phyloP scores from a whole-genome alignment of 73 alveolate species.

The Symbiodinium natans region DNA sequence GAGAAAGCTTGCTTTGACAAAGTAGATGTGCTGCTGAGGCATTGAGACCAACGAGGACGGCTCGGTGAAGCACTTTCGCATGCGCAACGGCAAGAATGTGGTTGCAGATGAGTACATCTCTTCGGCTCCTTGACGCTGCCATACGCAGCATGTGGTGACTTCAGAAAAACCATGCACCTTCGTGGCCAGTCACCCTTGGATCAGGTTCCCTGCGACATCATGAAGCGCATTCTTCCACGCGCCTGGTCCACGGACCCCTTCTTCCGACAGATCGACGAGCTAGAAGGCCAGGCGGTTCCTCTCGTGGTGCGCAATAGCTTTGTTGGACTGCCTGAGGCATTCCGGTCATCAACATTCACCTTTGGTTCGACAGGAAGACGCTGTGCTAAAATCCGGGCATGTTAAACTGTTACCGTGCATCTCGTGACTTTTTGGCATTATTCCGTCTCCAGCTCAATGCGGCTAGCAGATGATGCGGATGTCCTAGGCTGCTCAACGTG shows the following conservation, averaged over 20 bases:
- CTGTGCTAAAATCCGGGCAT: background rate
- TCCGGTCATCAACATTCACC: constrained; percentile 92
- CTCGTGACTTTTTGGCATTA: no score
- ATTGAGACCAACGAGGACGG: constrained; percentile 88
- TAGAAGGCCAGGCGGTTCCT: constrained; percentile 23
- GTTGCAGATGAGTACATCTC: constrained; percentile 84
- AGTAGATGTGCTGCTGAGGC: no score
- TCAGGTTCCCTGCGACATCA: constrained; percentile 90
- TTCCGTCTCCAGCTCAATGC: no score
- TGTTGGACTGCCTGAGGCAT: background rate
- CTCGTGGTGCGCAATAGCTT: background rate
- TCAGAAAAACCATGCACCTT: no score
- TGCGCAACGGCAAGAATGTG: constrained; percentile 53
- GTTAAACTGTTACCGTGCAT: no score
- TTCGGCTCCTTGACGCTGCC: constrained; percentile 34
- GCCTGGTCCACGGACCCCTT: constrained; percentile 90
- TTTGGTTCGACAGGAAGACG: constrained; percentile 87
- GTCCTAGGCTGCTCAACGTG: constrained; percentile 66
- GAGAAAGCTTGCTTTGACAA: no score
- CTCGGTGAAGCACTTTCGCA: constrained; percentile 36
- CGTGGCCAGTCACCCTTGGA: no score
- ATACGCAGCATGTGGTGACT: no score
- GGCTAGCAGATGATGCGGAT: no score
- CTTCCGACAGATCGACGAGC: constrained; percentile 69
- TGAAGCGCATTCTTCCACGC: constrained; percentile 65